Conservation (phyloP, 768 basidiomycete species). For the Strobilomyces echinocephalus region DNA sequence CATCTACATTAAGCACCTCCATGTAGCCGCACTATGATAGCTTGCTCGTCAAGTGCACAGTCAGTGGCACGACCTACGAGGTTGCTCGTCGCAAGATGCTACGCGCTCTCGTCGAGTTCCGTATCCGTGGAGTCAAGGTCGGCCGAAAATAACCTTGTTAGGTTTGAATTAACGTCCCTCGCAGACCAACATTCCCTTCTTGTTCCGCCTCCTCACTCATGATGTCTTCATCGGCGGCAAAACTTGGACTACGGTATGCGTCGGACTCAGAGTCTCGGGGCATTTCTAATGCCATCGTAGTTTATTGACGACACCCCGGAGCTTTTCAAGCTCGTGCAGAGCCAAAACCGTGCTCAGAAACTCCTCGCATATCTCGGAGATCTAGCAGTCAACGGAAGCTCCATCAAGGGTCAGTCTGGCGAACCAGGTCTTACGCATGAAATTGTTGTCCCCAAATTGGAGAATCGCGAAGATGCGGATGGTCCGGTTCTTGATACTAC, state of each 20-base stretch:
- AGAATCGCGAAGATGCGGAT: conserved; percentile 71
- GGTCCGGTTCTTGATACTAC: conserved; percentile 73
- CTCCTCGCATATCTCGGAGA: conserved; percentile 95
- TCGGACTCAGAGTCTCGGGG: not conserved
- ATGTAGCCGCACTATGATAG: conserved; percentile 94
- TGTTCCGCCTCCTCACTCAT: conserved; percentile 96
- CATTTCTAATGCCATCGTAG: conserved; percentile 35
- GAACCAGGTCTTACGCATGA: conserved; percentile 94
- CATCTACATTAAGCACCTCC: conserved; percentile 1
- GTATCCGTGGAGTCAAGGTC: conserved; percentile 97
- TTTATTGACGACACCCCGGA: conserved; percentile 99
- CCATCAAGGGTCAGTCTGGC: conserved; percentile 93
- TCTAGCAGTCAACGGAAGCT: conserved; percentile 95
- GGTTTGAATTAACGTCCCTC: not conserved
- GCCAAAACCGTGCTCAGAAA: conserved; percentile 98
- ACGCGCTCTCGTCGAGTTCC: conserved; percentile 98
- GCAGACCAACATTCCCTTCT: conserved; percentile 98
- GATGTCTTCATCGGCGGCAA: conserved; percentile 94
- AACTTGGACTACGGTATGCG: conserved; percentile 90
- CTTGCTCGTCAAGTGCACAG: conserved; percentile 92
- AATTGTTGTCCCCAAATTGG: conserved; percentile 74
- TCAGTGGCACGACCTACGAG: conserved; percentile 96
- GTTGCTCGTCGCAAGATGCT: conserved; percentile 99
- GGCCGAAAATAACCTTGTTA: not conserved
- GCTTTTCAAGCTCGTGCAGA: conserved; percentile 96